Evolutionary conservation across 1,284 basidiomycete genomes (phyloP).

Genomic region (Ceratobasidium sp.): DNA sequence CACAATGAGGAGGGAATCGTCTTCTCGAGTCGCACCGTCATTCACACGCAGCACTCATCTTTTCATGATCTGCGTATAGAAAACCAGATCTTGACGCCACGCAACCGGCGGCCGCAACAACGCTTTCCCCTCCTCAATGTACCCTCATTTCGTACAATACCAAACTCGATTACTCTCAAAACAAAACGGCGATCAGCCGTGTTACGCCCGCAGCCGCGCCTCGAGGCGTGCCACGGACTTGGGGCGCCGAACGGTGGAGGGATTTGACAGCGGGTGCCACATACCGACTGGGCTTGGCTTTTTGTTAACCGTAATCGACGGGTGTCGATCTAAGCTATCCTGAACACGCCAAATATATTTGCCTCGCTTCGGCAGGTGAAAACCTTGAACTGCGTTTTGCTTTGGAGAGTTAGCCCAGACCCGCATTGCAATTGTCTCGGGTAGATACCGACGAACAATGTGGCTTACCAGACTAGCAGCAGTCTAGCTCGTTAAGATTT

Average conservation of each 20-base stretch:
- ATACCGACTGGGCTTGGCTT: not conserved
- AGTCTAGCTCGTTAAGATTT: not conserved
- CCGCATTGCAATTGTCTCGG: not conserved
- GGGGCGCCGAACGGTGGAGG: not conserved
- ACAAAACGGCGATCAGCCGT: conserved; percentile 7
- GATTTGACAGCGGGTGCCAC: conserved; percentile 9
- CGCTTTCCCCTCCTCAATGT: not conserved
- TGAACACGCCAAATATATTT: not conserved
- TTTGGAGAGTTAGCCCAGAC: conserved; percentile 12
- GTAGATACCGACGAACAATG: not conserved
- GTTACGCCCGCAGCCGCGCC: not conserved
- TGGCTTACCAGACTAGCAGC: not conserved
- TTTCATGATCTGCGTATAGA: not conserved
- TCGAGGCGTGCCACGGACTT: conserved; percentile 5
- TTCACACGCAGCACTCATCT: conserved; percentile 1
- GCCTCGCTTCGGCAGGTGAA: conserved; percentile 1
- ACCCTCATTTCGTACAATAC: not conserved
- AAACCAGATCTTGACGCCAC: not conserved
- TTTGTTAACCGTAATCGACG: not conserved
- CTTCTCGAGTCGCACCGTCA: no score
- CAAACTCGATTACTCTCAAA: not conserved
- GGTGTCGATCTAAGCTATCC: not conserved
- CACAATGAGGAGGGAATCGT: not conserved
- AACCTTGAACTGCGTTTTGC: not conserved
- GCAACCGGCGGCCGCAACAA: not conserved